phyloP scores from a whole-genome alignment of 495 filamentous ascomycete genomes.

The Aspergillus taichungensis region DNA sequence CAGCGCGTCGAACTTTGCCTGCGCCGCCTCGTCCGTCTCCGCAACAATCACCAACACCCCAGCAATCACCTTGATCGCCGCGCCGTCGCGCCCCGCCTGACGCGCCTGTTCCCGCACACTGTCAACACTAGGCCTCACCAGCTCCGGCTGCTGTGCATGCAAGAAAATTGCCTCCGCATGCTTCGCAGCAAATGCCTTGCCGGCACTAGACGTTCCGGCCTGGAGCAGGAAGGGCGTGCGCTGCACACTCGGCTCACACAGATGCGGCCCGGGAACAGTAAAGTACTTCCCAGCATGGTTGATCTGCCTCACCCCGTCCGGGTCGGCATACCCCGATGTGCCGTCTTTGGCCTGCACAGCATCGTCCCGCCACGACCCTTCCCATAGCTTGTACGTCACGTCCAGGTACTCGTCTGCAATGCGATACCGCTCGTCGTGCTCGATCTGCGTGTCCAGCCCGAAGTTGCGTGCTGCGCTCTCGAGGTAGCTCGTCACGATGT shows the following conservation, averaged over 20 bases:
- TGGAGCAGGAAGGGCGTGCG: constrained; percentile 59
- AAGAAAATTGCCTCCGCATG: constrained; percentile 48
- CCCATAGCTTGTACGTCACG: constrained; percentile 61
- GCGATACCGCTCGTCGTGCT: constrained; percentile 60
- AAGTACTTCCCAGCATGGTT: constrained; percentile 61
- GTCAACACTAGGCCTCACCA: constrained; percentile 35
- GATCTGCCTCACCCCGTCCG: constrained; percentile 49
- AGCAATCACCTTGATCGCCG: constrained; percentile 44
- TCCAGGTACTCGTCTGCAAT: constrained; percentile 60
- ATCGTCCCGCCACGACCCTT: constrained; percentile 59
- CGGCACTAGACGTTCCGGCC: constrained; percentile 53
- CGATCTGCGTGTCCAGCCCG: constrained; percentile 45
- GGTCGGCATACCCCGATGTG: constrained; percentile 44
- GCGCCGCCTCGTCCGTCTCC: constrained; percentile 45
- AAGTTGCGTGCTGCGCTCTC: constrained; percentile 58
- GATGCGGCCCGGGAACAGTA: constrained; percentile 54
- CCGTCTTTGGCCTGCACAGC: constrained; percentile 42
- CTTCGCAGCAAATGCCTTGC: constrained; percentile 54
- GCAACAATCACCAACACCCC: constrained; percentile 42
- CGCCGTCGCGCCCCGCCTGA: constrained; percentile 33
- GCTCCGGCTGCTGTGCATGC: constrained; percentile 39
- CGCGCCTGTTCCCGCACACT: constrained; percentile 40
- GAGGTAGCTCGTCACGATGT: constrained; percentile 60
- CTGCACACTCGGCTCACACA: constrained; percentile 56
- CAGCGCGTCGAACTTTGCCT: constrained; percentile 40